A percentile compares a stretch with the other conserved stretches of the same genome.
Evolutionary conservation across 1,284 basidiomycete genomes (phyloP).

Genomic region (Vanrija sp.): DNA sequence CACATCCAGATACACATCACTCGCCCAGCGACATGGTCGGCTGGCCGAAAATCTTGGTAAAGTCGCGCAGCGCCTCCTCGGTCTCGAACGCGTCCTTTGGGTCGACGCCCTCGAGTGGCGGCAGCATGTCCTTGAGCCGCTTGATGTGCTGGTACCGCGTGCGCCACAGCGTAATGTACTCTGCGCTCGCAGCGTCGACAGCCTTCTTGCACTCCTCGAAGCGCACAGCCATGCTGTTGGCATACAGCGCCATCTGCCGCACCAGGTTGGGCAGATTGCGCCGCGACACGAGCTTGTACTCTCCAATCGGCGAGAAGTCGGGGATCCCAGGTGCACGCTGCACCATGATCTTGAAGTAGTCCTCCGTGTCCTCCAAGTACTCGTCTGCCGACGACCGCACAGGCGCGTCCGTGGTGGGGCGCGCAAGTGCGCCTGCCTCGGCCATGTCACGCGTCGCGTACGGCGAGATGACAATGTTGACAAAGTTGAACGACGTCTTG

Average conservation of each 20-base stretch:
- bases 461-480: constrained; percentile 95
- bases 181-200: constrained; percentile 64
- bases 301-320: constrained; percentile 83
- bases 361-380: constrained; percentile 36
- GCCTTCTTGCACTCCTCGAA: constrained; percentile 62
- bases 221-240: constrained; percentile 82
- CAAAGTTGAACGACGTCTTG: constrained; percentile 89
- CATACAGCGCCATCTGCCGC: constrained; percentile 75
- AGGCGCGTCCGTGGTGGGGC: not conserved
- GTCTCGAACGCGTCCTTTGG: constrained; percentile 19
- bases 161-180: constrained; percentile 87
- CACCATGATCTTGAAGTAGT: constrained; percentile 87
- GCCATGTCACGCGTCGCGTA: constrained; percentile 70
- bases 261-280: constrained; percentile 75
- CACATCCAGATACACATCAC: not conserved
- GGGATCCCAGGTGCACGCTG: constrained; percentile 82
- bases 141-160: constrained; percentile 72
- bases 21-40: not conserved
- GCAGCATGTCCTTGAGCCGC: constrained; percentile 52
- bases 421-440: constrained; percentile 8
- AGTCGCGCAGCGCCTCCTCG: constrained; percentile 40
- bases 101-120: constrained; percentile 23
- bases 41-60: constrained; percentile 9
- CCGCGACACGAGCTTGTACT: constrained; percentile 87
- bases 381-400: constrained; percentile 10